Conservation (phyloP, 306 rosid species). For the Macrotyloma uniflorum region DNA sequence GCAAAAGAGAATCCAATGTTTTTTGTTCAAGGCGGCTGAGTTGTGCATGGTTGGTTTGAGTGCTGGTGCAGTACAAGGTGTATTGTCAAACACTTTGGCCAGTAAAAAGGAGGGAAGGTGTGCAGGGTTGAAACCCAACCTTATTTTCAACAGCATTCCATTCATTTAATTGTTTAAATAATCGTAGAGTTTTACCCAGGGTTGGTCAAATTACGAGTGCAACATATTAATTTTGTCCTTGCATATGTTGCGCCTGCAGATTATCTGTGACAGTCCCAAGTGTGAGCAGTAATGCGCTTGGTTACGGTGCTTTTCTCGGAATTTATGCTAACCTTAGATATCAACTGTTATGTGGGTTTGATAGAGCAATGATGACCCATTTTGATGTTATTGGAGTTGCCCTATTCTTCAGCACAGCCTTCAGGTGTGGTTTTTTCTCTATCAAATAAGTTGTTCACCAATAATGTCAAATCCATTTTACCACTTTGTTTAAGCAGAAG, state of each 20-base stretch:
- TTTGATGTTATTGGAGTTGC: constrained; percentile 98
- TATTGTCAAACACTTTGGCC: constrained; percentile 69
- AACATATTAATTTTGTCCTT: constrained; percentile 30
- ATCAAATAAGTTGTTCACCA: not conserved
- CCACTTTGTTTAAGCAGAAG: not conserved
- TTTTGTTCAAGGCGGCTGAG: constrained; percentile 98
- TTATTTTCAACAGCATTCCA: constrained; percentile 12
- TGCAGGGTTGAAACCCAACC: constrained; percentile 24
- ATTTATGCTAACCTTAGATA: constrained; percentile 94
- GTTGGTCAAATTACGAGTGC: constrained; percentile 27
- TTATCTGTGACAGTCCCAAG: constrained; percentile 89
- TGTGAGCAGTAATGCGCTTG: constrained; percentile 82
- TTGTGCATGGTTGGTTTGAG: constrained; percentile 94
- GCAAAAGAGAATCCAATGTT: constrained; percentile 84
- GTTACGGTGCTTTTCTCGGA: constrained; percentile 97
- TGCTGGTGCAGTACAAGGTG: constrained; percentile 92
- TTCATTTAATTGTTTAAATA: constrained; percentile 5
- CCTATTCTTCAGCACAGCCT: constrained; percentile 78
- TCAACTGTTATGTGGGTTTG: constrained; percentile 92
- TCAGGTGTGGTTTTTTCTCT: constrained; percentile 60
- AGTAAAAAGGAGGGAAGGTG: constrained; percentile 88
- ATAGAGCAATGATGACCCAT: constrained; percentile 76
- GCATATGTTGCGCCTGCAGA: constrained; percentile 46
- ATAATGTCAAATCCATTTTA: not conserved
- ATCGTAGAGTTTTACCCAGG: not conserved